Evolutionary conservation across 768 basidiomycete species (phyloP), one percentile per base, ranked within the genome.

Genomic region (Collybia sordida): DNA sequence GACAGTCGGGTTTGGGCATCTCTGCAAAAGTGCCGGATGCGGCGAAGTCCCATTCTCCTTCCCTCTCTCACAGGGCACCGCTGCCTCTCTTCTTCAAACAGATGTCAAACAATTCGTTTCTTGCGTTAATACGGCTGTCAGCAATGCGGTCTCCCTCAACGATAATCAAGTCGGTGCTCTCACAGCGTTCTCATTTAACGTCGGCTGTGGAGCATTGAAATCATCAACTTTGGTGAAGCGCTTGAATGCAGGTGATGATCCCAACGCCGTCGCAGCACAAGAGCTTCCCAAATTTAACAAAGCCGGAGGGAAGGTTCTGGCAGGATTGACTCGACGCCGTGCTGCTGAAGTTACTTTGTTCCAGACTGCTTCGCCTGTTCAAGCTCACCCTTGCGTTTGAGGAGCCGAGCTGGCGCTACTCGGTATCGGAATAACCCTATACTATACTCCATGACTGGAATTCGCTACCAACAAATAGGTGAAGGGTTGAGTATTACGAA

Each of bases 111-210:
- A 47, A 39, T 64, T 64, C 53, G 57, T 59, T 11, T 43, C 41
- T 22, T 66, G 65, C 50, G 52, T 66, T 23, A 62, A 62, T 45
- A 57, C 43, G 38, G 62, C 60, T 1, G 62, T 66, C 7, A 60
- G 49, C 53, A 53, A 49, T 36, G 50, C 47, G 14, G 63, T 66
- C 15, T 55, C 50, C 23, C 52, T 66, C 28, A 66, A 60, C 19
- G 65, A 64, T 47, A 66, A 66, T 53, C 65, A 66, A 40, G 49
- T 66, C 49, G 65, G 65, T 39, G 65, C 65, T 4, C 47, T 66
- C 24, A 56, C 57, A 31, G 50, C 60, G 9, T 64, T 59, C 51
- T 50, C 62, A 45, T 66, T 66, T 49, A 66, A 66, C 50, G 41
- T 64, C 12, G 63, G 65, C 17, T 66, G 65, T 42, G 58, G 49